Percentiles rank a stretch among this genome's conserved stretches.
These are phyloP conservation scores for Botryotinia calthae DNA, from an alignment of 2,329 filamentous ascomycete species.

Conservation along the genomic window DNA sequence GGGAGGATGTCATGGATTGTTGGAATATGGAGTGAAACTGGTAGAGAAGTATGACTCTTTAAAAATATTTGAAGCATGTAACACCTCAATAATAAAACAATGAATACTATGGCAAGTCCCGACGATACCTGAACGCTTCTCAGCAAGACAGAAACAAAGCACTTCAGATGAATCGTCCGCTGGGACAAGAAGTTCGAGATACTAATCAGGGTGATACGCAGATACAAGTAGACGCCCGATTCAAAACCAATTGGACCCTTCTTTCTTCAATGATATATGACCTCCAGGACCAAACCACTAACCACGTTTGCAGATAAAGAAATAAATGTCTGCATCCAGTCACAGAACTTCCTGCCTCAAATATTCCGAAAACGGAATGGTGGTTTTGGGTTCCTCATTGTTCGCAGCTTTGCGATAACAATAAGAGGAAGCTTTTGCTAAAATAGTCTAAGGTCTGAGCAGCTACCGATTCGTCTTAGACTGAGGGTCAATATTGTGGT, in stretches of 20 bases:
- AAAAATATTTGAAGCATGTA: neutral
- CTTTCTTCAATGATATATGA: neutral
- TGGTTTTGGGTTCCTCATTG: neutral
- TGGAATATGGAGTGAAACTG: neutral
- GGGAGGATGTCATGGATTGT: neutral
- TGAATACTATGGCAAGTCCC: no score
- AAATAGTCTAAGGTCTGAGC: rapidly evolving
- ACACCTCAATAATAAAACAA: neutral
- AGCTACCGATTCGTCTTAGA: neutral
- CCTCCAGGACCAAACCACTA: no score
- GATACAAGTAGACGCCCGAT: neutral
- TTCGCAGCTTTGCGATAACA: conserved; percentile 4
- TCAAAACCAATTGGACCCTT: neutral
- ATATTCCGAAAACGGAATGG: conserved; percentile 1
- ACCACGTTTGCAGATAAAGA: conserved; percentile 7
- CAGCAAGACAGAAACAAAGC: neutral
- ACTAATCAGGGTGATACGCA: neutral
- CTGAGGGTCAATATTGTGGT: neutral
- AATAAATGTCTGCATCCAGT: conserved; percentile 1
- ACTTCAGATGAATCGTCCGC: no score
- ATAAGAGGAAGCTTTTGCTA: neutral
- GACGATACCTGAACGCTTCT: neutral
- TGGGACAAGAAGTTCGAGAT: neutral
- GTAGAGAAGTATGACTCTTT: neutral
- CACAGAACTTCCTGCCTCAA: neutral